phyloP scores from a whole-genome alignment of 306 rosid genomes.

The Cucurbita pepo region DNA sequence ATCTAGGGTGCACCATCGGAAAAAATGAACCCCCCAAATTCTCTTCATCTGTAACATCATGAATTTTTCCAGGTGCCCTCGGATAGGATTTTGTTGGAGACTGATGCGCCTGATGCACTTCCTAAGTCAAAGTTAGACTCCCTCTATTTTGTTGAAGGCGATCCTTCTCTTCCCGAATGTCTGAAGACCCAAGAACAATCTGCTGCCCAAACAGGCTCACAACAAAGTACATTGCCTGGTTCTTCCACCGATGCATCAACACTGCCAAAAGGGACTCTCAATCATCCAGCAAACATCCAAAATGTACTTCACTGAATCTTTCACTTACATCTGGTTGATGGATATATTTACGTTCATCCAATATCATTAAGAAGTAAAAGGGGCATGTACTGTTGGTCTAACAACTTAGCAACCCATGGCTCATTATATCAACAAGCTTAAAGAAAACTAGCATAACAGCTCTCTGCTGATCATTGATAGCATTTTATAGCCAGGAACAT shows the following conservation, averaged over 20 bases:
- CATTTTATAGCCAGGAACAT: background rate
- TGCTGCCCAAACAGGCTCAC: slow-evolving; percentile 6
- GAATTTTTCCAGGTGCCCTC: slow-evolving; percentile 40
- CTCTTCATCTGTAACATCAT: background rate
- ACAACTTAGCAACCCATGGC: background rate
- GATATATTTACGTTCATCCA: background rate
- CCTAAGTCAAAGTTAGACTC: slow-evolving; percentile 36
- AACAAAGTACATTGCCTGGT: slow-evolving; percentile 1
- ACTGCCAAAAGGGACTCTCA: slow-evolving; percentile 49
- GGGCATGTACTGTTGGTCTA: background rate
- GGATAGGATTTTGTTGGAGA: slow-evolving; percentile 74
- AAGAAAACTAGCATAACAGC: background rate
- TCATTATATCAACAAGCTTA: background rate
- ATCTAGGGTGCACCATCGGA: background rate
- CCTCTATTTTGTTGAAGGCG: slow-evolving; percentile 49
- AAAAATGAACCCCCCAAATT: background rate
- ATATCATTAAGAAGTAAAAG: background rate
- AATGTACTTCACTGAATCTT: slow-evolving; percentile 16
- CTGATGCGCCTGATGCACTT: slow-evolving; percentile 92
- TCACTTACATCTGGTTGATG: background rate
- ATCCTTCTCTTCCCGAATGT: slow-evolving; percentile 28
- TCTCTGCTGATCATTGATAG: background rate
- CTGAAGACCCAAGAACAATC: background rate
- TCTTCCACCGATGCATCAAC: slow-evolving; percentile 7
- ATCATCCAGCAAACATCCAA: slow-evolving; percentile 70